Percentiles rank a stretch among this genome's conserved stretches.
Evolutionary conservation across 495 filamentous ascomycete genomes (phyloP).

Genomic region (Talaromyces trachyspermus): DNA sequence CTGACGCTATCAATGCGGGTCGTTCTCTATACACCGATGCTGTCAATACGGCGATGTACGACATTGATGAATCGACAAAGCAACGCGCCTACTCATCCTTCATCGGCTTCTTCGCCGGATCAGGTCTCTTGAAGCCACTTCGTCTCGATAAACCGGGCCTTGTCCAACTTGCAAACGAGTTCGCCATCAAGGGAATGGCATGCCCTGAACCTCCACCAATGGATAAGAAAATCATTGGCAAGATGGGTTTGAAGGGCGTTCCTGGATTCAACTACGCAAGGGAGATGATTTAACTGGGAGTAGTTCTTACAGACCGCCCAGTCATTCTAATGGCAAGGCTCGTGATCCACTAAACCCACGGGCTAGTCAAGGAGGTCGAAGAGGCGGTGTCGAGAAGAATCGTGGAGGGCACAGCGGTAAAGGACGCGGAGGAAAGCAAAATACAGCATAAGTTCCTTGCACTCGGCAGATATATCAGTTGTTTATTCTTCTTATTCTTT

Average conservation of each 20-base stretch:
- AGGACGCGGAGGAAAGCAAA: conserved; percentile 11
- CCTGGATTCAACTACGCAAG: conserved; percentile 35
- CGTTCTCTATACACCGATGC: conserved; percentile 13
- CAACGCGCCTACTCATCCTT: conserved; percentile 50
- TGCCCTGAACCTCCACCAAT: conserved; percentile 40
- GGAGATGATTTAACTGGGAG: conserved; percentile 13
- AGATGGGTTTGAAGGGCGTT: conserved; percentile 45
- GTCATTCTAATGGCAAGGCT: conserved; percentile 13
- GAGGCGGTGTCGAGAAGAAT: conserved; percentile 21
- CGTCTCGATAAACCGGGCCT: conserved; percentile 32
- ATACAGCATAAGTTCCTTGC: too few relatives aligned
- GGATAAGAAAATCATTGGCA: conserved; percentile 39
- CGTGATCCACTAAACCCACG: conserved; percentile 27
- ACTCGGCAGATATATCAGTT: too few relatives aligned
- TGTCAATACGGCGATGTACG: conserved; percentile 28
- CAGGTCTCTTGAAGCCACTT: conserved; percentile 29
- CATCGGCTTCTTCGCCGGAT: conserved; percentile 43
- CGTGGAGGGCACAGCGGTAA: too few relatives aligned
- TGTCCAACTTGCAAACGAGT: conserved; percentile 36
- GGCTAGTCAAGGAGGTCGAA: conserved; percentile 18
- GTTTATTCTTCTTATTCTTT: too few relatives aligned
- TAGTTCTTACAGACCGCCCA: conserved; percentile 11
- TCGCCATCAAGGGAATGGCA: conserved; percentile 37
- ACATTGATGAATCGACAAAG: conserved; percentile 41
- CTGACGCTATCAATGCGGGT: conserved; percentile 27